Evolutionary conservation across 2,329 filamentous ascomycete genomes (phyloP), one percentile per base, ranked within the genome.

Genomic region (Colletotrichum magnum): DNA sequence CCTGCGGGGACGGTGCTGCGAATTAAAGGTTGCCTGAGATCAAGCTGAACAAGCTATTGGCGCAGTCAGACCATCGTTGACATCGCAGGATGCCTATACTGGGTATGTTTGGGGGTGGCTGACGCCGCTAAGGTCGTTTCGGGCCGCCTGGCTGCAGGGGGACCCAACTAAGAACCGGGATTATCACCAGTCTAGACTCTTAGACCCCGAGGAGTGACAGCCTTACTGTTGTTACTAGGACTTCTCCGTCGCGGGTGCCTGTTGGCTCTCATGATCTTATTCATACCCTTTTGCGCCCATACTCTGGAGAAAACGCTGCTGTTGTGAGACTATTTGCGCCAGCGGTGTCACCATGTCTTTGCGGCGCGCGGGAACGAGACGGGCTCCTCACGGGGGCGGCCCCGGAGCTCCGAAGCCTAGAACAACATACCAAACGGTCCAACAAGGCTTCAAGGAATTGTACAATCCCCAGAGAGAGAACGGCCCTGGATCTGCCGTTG

Each of bases 361-460:
- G 60, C 53, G 51, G 9, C 32, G 54, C 39, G 41, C 60, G 41
- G 68, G 66, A 69, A 61, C 71, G 62, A 54, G 64, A 53, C 62
- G 64, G 43, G 54, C 58, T 41, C 68, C 68, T 43, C 52, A 68
- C 51, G 54, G 69, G 41, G 32, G 72, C 39, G 32, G 60, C n/a
- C 45, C 68, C 21, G 61, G 60, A 7, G 67, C 59, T 5, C 59
- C 69, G 24, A 77, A 69, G 60, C 70, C 56, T n/a, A 79, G 76
- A 68, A 80, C 79, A 32, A 77, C 76, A 2, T 79, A 80, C 45
- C 79, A 77, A 48, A 74, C 77, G 36, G 79, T 80, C 10, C 77
- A 80, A 41, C 81, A 82, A 69, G 81, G 79, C 5, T 75, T 83
- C 71, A 78, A 79, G 56, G 77, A 81, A 63, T 72, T 83, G 24